These are phyloP conservation scores for Dictyostelium purpureum DNA, from an alignment of 78 protist species.

Conservation along the genomic window DNA sequence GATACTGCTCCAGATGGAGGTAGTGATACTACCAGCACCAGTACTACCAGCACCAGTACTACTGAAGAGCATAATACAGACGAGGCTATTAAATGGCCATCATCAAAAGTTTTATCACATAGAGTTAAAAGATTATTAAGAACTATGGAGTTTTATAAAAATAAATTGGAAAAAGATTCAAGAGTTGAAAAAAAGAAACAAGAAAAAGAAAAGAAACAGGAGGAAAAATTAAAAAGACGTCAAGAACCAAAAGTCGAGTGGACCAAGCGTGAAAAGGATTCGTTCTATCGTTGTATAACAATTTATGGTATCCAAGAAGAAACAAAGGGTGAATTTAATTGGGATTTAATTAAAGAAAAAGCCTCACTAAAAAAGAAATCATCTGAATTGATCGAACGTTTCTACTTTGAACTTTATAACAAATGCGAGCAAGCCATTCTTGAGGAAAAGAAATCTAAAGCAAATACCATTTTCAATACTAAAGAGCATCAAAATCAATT, in stretches of 20 bases:
- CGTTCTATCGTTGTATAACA: slow-evolving; percentile 46
- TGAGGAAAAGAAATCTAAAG: slow-evolving; percentile 8
- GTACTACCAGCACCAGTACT: neutral
- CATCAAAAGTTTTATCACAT: slow-evolving; percentile 56
- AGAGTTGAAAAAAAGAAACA: slow-evolving; percentile 14
- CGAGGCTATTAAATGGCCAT: slow-evolving; percentile 41
- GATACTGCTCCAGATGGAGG: neutral
- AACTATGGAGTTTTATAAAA: slow-evolving; percentile 29
- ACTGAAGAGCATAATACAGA: neutral
- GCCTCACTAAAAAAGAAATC: slow-evolving; percentile 76
- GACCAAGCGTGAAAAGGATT: slow-evolving; percentile 76
- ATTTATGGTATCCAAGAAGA: slow-evolving; percentile 50
- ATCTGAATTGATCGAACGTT: slow-evolving; percentile 46
- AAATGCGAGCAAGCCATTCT: slow-evolving; percentile 27
- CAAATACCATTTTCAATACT: neutral
- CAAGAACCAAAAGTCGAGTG: slow-evolving; percentile 60
- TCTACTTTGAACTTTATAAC: slow-evolving; percentile 27
- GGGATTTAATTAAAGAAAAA: slow-evolving; percentile 69
- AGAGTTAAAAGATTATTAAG: slow-evolving; percentile 61
- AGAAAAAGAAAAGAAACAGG: slow-evolving; percentile 26
- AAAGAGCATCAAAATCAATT: neutral
- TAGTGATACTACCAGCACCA: neutral
- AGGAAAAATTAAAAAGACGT: slow-evolving; percentile 24
- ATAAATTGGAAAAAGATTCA: slow-evolving; percentile 30
- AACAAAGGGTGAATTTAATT: slow-evolving; percentile 6